Conservation (phyloP, 2,329 filamentous ascomycete genomes). For the Gaeumannomyces sp. region DNA sequence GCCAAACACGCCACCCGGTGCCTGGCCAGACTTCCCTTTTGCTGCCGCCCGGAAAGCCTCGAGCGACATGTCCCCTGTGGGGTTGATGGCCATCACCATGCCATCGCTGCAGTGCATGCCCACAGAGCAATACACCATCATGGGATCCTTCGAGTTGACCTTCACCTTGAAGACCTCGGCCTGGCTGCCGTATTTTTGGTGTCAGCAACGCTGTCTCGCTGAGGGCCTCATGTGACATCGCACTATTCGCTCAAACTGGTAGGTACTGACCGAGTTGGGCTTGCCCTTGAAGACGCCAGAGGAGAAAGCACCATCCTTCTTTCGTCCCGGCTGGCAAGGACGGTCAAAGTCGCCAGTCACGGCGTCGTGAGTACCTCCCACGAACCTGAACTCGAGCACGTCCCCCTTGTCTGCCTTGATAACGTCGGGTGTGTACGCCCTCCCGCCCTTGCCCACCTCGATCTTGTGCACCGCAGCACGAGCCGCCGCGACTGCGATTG, state of each 20-base stretch:
- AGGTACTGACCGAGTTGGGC: not conserved
- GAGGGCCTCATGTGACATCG: no score
- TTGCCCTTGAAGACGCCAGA: slow-evolving; percentile 6
- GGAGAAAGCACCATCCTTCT: slow-evolving; percentile 7
- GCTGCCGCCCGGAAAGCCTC: slow-evolving; percentile 8
- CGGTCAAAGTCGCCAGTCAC: slow-evolving; percentile 40
- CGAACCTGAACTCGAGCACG: slow-evolving; percentile 48
- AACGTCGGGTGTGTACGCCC: slow-evolving; percentile 37
- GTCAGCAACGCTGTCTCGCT: not conserved
- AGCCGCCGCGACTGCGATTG: no score
- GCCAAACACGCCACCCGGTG: slow-evolving; percentile 11
- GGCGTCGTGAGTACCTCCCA: slow-evolving; percentile 43
- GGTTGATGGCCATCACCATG: slow-evolving; percentile 18
- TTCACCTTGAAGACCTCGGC: slow-evolving; percentile 13
- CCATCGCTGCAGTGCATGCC: slow-evolving; percentile 16
- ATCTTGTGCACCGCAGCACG: slow-evolving; percentile 17
- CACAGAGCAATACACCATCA: slow-evolving; percentile 17
- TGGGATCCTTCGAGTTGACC: slow-evolving; percentile 14
- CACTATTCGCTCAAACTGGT: not conserved
- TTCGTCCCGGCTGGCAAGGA: slow-evolving; percentile 36
- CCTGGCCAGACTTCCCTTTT: slow-evolving; percentile 11
- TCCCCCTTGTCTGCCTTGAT: slow-evolving; percentile 34
- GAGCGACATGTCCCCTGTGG: slow-evolving; percentile 9
- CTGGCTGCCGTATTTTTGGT: not conserved
- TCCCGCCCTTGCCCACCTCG: slow-evolving; percentile 32